Percentiles rank a stretch among this genome's conserved stretches.
Conservation (phyloP, 305 asterid genomes). For the Nicotiana rustica region DNA sequence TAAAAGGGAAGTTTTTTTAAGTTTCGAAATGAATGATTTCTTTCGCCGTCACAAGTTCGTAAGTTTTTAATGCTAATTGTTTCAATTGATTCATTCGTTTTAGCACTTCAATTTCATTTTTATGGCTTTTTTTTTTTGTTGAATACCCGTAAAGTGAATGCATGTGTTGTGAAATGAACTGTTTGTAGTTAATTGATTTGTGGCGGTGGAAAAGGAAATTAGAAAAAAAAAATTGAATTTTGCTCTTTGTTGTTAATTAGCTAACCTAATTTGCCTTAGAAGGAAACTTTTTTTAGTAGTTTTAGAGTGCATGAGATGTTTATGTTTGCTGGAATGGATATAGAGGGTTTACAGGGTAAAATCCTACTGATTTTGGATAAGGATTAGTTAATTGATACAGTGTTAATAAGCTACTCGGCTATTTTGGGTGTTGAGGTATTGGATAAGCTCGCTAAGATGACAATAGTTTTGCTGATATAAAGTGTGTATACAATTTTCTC, state of each 20-base stretch:
- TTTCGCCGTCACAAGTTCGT: neutral
- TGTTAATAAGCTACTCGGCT: neutral
- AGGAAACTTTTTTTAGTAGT: too few relatives aligned
- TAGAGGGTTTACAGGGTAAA: neutral
- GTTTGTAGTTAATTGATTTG: neutral
- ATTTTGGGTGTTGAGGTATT: constrained; percentile 8
- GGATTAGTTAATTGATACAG: neutral
- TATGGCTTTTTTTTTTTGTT: too few relatives aligned
- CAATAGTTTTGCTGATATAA: neutral
- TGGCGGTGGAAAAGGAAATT: neutral
- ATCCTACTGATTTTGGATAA: neutral
- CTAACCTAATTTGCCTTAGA: too few relatives aligned
- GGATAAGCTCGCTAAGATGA: neutral
- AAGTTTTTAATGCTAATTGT: neutral
- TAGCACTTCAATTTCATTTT: neutral
- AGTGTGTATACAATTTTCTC: neutral
- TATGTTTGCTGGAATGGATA: neutral
- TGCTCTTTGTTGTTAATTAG: neutral
- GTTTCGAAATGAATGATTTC: too few relatives aligned
- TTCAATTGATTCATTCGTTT: neutral
- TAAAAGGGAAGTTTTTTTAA: too few relatives aligned
- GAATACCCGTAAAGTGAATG: neutral
- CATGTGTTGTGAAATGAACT: neutral
- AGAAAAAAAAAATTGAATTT: neutral
- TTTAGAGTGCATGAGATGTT: neutral